Conservation (phyloP, 495 filamentous ascomycete species). For the Hypoxylon crocopeplum region DNA sequence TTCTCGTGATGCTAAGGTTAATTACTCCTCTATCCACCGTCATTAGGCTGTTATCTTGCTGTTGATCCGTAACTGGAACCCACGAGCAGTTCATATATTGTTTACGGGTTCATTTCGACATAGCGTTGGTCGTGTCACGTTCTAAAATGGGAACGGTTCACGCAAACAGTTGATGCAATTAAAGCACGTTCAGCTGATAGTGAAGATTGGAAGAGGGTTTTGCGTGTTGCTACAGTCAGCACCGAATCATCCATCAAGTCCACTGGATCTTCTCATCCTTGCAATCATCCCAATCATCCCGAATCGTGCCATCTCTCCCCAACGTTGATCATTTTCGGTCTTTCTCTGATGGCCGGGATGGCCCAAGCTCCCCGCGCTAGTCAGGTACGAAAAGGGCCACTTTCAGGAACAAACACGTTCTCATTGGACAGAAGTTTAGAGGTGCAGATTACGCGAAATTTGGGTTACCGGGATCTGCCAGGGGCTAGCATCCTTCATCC, state of each 20-base stretch:
- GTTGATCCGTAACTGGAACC: neutral
- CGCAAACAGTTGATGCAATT: conserved; percentile 14
- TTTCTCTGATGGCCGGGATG: conserved; percentile 21
- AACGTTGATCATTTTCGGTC: conserved; percentile 33
- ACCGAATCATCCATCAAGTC: conserved; percentile 18
- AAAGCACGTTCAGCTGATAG: neutral
- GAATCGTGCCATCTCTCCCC: conserved; percentile 19
- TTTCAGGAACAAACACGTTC: conserved; percentile 16
- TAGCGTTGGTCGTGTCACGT: neutral
- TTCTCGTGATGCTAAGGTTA: too few species aligned
- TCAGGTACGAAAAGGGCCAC: conserved; percentile 32
- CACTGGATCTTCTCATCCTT: conserved; percentile 15
- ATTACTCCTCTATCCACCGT: neutral
- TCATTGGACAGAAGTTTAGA: conserved; percentile 23
- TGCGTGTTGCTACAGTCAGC: conserved; percentile 8
- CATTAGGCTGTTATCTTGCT: conserved; percentile 5
- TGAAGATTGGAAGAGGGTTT: too few species aligned
- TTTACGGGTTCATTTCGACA: neutral
- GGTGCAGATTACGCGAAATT: conserved; percentile 35
- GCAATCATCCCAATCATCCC: conserved; percentile 13
- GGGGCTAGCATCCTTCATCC: conserved; percentile 18
- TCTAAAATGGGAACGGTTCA: conserved; percentile 9
- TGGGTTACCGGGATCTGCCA: conserved; percentile 17
- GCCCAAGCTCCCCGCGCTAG: conserved; percentile 40
- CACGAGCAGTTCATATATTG: neutral